Conservation (phyloP, 768 basidiomycete species). For the Russula lepida region DNA sequence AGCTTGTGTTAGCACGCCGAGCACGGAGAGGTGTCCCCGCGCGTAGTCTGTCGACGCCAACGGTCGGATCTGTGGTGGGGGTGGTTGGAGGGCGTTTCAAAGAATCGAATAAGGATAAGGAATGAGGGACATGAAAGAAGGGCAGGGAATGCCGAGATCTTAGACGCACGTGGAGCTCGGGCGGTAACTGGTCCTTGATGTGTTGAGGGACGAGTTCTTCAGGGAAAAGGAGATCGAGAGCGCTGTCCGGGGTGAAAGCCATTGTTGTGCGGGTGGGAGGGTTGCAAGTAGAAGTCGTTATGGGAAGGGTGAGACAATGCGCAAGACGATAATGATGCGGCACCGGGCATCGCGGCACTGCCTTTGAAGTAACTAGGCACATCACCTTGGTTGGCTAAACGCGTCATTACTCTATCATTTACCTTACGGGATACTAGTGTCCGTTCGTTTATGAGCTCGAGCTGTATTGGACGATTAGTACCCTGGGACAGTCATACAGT, state of each 20-base stretch:
- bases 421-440: not conserved
- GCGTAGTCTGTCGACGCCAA: constrained; percentile 76
- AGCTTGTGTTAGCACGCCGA: constrained; percentile 62
- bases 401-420: not conserved
- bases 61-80: constrained; percentile 65
- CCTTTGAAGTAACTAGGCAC: not conserved
- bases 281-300: not conserved
- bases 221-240: constrained; percentile 74
- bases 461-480: not conserved
- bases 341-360: not conserved
- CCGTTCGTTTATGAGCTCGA: not conserved
- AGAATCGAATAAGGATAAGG: not conserved
- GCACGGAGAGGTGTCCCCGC: constrained; percentile 77
- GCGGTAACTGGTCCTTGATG: constrained; percentile 49
- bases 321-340: no score
- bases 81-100: not conserved
- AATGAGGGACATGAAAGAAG: not conserved
- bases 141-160: not conserved
- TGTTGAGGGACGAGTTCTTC: constrained; percentile 59
- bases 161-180: constrained; percentile 55
- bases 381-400: not conserved
- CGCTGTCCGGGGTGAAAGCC: constrained; percentile 51
- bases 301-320: not conserved
- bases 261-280: constrained; percentile 14
- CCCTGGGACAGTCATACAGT: not conserved